Base-by-base conservation (phyloP, 202 grass and related monocot species). In the Eragrostis tef region DNA sequence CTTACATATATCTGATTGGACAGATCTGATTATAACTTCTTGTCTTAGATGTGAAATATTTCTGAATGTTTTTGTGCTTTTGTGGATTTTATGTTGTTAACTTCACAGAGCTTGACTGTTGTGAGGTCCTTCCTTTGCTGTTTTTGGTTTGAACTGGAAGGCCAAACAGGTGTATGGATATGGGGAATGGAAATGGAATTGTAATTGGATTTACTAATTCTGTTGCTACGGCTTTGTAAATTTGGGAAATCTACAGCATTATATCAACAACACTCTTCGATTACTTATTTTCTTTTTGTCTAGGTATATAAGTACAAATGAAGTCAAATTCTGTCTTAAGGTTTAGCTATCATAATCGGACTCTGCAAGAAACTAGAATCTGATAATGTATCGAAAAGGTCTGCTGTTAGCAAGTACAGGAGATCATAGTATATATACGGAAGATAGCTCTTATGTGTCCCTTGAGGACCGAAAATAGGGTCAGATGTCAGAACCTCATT, bases 141-240 rank as follows among this genome's bases (percentile, higher is more conserved):
- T 88, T 94, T 93, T 94, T 91, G 80, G 89, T 82, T 92, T 97
- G 87, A 72, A 80, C 77, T 58, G 71, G 82, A 92, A 88, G 85
- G 88, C 73, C 71, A 56, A 53, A 79, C 73, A 12, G 25, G 53
- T 89, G 65, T 65, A 74, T 47, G 61, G 19, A 68, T 54, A 62
- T 74, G 13, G 25, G 78, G 56, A 63, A 61, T 86, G 61, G 3
- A 73, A 67, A 51, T 82, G 52, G 4, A 72, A 77, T 29, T 89
- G 44, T 79, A 79, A 74, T 70, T 83, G 74, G 46, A 29, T 21
- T 70, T 63, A 48, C 61, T 20, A 12, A 70, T 62, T 27, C 2
- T 74, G 74, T 68, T 74, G 12, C 61, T 21, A 39, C 51, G 50
- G 42, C 27, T 71, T 66, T 66, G 11, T 65, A 73, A 31, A 54